phyloP scores from a whole-genome alignment of 257 asterid species.

The Rauvolfia tetraphylla region DNA sequence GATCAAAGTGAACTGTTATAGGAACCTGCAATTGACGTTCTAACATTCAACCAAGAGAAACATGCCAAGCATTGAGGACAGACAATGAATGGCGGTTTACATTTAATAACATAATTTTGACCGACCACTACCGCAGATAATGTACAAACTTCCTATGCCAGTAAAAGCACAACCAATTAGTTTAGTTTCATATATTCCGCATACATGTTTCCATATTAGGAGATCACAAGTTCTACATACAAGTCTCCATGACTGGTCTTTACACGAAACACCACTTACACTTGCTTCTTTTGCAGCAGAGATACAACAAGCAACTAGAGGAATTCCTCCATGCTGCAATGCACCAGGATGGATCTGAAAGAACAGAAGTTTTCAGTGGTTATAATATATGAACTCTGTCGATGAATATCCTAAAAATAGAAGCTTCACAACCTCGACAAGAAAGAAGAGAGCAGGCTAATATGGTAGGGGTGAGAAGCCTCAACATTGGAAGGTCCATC shows the following conservation, averaged over 20 bases:
- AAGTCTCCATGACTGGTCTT: background rate
- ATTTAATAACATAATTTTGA: background rate
- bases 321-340: slow-evolving; percentile 80
- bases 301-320: slow-evolving; percentile 77
- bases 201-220: background rate
- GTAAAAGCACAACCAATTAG: background rate
- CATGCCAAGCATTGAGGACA: background rate
- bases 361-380: background rate
- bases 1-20: slow-evolving; percentile 93
- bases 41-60: background rate
- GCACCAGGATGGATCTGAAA: slow-evolving; percentile 95
- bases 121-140: background rate
- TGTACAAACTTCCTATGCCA: background rate
- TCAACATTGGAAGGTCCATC: background rate
- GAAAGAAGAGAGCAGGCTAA: background rate
- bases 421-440: background rate
- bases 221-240: background rate
- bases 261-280: slow-evolving; percentile 47
- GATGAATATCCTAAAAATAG: background rate
- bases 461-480: background rate
- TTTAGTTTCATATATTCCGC: background rate
- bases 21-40: slow-evolving; percentile 65
- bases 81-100: background rate
- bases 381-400: background rate
- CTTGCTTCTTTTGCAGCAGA: slow-evolving; percentile 85